These are phyloP conservation scores for Monosporascus sp. DNA, from an alignment of 2,329 filamentous ascomycete species.

Conservation along the genomic window DNA sequence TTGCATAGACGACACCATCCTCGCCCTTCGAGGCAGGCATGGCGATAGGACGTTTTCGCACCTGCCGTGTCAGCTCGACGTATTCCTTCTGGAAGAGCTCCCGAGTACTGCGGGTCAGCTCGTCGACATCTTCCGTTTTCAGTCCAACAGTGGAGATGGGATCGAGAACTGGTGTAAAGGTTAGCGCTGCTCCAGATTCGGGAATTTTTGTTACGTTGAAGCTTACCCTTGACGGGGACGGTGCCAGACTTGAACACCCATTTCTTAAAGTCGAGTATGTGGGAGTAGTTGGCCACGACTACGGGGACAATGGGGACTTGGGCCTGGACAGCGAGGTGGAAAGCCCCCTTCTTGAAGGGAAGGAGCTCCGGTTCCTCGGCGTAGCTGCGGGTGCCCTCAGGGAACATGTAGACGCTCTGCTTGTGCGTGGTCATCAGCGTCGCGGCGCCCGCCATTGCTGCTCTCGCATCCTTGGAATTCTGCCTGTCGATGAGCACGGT, in stretches of 20 bases:
- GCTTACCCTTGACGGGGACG: constrained; percentile 70
- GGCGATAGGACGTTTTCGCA: constrained; percentile 34
- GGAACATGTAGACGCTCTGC: constrained; percentile 82
- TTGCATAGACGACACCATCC: constrained; percentile 28
- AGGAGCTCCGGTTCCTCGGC: constrained; percentile 73
- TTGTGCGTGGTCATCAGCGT: constrained; percentile 67
- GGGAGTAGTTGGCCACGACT: constrained; percentile 74
- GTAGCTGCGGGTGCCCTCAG: constrained; percentile 91
- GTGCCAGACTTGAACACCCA: constrained; percentile 62
- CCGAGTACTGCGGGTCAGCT: constrained; percentile 61
- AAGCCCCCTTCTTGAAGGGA: constrained; percentile 99
- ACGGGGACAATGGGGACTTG: constrained; percentile 89
- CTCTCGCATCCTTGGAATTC: constrained; percentile 75
- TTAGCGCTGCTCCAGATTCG: constrained; percentile 4
- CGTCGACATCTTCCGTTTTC: constrained; percentile 71
- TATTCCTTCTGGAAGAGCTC: constrained; percentile 72
- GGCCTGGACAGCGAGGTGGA: constrained; percentile 91
- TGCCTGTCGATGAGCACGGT: constrained; percentile 93
- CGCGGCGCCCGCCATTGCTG: constrained; percentile 80
- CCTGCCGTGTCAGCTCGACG: constrained; percentile 47
- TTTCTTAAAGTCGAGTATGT: constrained; percentile 62
- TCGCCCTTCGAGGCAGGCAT: constrained; percentile 17
- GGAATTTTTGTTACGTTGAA: background rate
- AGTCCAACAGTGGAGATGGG: constrained; percentile 74
- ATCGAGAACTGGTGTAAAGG: constrained; percentile 57